Percentiles rank a stretch among this genome's conserved stretches.
Conservation (phyloP, 2,329 filamentous ascomycete species). For the Dactylellina drechsleri region DNA sequence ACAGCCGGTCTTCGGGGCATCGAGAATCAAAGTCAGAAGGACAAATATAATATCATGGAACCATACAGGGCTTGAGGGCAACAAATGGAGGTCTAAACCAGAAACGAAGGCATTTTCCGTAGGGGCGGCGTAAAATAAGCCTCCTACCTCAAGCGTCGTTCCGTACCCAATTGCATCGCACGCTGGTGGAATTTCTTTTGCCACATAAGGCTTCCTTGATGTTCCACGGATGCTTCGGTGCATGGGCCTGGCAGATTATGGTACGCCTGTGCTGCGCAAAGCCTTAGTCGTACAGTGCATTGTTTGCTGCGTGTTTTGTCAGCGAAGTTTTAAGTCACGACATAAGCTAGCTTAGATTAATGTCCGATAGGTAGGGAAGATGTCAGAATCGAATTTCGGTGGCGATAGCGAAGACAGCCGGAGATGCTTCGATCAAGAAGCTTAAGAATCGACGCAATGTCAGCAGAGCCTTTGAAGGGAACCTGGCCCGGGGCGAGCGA, state of each 20-base stretch:
- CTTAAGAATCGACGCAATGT: not conserved
- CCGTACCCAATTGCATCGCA: slow-evolving; percentile 4
- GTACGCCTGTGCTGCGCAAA: slow-evolving; percentile 20
- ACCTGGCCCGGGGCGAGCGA: too few species aligned
- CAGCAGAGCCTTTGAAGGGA: too few species aligned
- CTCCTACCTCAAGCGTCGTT: not conserved
- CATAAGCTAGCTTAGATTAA: slow-evolving; percentile 12
- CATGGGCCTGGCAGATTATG: slow-evolving; percentile 15
- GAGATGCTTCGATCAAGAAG: not conserved
- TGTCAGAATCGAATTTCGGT: not conserved
- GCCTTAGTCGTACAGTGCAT: slow-evolving; percentile 27
- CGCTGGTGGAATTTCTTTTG: slow-evolving; percentile 41
- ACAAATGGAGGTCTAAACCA: too few species aligned
- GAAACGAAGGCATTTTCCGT: too few species aligned
- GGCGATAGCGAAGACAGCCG: not conserved
- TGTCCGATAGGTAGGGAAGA: slow-evolving; percentile 16
- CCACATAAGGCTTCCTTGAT: slow-evolving; percentile 46
- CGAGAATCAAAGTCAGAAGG: too few species aligned
- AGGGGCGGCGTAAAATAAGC: not conserved
- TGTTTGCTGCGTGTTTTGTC: slow-evolving; percentile 7
- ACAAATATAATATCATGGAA: too few species aligned
- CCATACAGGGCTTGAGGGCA: too few species aligned
- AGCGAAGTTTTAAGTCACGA: slow-evolving; percentile 3
- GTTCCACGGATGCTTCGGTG: slow-evolving; percentile 41
- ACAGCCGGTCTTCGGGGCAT: too few species aligned